Evolutionary conservation across 2,329 filamentous ascomycete species (phyloP), one percentile per base, ranked within the genome.

Genomic region (Fusarium sp.): DNA sequence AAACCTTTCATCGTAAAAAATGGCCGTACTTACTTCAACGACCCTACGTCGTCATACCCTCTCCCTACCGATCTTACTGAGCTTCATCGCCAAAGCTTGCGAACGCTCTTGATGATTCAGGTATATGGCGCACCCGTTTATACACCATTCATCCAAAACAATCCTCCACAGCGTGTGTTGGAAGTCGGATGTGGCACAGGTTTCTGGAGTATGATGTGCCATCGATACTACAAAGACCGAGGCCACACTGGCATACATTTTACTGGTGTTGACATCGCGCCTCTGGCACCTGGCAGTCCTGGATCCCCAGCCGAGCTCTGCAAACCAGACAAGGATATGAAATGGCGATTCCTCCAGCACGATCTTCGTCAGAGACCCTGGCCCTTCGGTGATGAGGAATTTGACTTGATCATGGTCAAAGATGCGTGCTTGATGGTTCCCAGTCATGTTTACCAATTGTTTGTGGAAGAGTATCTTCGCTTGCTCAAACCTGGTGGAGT

Each of bases 201-300:
- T 26, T 92, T 97, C 76, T 97, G 94, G 94, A 94, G 92, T 72
- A 91, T 92, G 80, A 89, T 93, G 83, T 97, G 93, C 77, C 91
- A 97, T 78, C 88, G 92, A 36, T 91, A 92, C 79, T 93, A 94
- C 76, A 84, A 86, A 58, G 85, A 88, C 49, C 84, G 87, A 57
- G 93, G 93, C 15, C 86, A 91, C 75, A 81, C 84, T 6, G 85
- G 89, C 63, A 89, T 97, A 23, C 87, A 88, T 7, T 97, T 97
- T 76, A 92, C 91, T 0, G 94, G 94, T 2, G 80, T 97, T 40
- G 94, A 97, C 76, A 88, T 97, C 57, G 91, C 92, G 10, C 90
- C 92, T 6, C 78, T 95, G 26, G 89, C 91, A 6, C 79, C 80
- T 9, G 80, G 81, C 33, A 80, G 75, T 54, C 67, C 74, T 41